A percentile compares a stretch with the other conserved stretches of the same genome.
Conservation (phyloP, 2,329 filamentous ascomycete species). For the Biscogniauxia sp. region DNA sequence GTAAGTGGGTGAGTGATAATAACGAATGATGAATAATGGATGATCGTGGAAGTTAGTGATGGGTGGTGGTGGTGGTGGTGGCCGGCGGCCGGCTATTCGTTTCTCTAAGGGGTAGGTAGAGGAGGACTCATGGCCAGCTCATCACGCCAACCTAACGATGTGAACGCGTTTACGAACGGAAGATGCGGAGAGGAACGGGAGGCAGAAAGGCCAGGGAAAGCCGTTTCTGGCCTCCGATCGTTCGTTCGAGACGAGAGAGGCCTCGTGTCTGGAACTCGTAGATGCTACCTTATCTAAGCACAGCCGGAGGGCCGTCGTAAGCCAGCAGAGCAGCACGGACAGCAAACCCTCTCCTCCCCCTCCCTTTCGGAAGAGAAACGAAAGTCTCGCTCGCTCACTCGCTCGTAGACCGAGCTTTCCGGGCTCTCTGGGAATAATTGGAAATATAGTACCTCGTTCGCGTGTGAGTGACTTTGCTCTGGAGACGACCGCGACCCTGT, state of each 20-base stretch:
- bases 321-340: not conserved
- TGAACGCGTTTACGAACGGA: not conserved
- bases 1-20: no score
- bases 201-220: not conserved
- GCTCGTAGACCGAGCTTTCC: not conserved
- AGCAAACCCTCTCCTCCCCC: no score
- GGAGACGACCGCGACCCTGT: not conserved
- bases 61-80: no score
- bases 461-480: not conserved
- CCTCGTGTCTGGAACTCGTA: not conserved
- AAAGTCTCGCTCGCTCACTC: no score
- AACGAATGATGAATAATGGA: no score
- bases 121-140: not conserved
- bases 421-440: not conserved
- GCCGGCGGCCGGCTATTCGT: no score
- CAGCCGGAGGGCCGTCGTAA: not conserved
- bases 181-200: not conserved
- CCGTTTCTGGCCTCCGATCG: not conserved
- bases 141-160: not conserved
- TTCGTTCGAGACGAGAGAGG: not conserved
- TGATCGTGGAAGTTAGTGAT: no score
- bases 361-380: no score
- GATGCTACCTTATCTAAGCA: not conserved
- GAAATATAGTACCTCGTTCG: not conserved
- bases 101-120: not conserved